Percentiles rank a stretch among this genome's conserved stretches.
phyloP scores from a whole-genome alignment of 495 filamentous ascomycete genomes.

The Penicillium cinerascens region DNA sequence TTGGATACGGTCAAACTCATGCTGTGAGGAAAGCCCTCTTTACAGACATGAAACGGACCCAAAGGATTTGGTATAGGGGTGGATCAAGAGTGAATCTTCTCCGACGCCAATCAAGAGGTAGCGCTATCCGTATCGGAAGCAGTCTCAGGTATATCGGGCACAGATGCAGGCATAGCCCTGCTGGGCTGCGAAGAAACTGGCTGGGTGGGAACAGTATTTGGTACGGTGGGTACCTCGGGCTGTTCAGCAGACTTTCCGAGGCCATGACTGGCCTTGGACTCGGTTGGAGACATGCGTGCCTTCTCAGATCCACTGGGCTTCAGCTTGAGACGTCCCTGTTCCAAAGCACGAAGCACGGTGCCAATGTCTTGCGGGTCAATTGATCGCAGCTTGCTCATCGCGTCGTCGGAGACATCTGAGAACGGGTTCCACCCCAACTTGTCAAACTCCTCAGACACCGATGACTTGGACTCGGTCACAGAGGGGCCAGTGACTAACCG shows the following conservation, averaged over 20 bases:
- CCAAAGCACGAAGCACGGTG: conserved; percentile 34
- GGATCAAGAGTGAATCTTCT: neutral
- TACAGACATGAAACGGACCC: neutral
- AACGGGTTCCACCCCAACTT: conserved; percentile 40
- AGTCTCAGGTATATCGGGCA: conserved; percentile 25
- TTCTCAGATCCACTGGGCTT: conserved; percentile 35
- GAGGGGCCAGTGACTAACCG: conserved; percentile 31
- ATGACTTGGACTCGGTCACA: conserved; percentile 31
- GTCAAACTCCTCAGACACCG: conserved; percentile 35
- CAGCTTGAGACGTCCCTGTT: conserved; percentile 33
- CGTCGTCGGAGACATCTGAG: conserved; percentile 38
- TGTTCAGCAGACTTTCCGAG: conserved; percentile 16
- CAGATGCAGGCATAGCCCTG: conserved; percentile 5
- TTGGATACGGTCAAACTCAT: neutral
- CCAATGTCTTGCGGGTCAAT: conserved; percentile 38
- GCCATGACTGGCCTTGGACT: conserved; percentile 23
- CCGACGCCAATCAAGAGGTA: conserved; percentile 4
- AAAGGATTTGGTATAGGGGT: neutral
- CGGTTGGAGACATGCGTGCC: conserved; percentile 31
- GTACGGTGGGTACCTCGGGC: conserved; percentile 16
- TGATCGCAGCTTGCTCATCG: conserved; percentile 37
- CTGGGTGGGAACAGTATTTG: conserved; percentile 34
- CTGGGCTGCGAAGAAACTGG: conserved; percentile 23
- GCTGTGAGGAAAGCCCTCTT: neutral
- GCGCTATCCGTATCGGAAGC: conserved; percentile 28